Base-by-base conservation (phyloP, 2,329 filamentous ascomycete species). In the Aspergillus jensenii region DNA sequence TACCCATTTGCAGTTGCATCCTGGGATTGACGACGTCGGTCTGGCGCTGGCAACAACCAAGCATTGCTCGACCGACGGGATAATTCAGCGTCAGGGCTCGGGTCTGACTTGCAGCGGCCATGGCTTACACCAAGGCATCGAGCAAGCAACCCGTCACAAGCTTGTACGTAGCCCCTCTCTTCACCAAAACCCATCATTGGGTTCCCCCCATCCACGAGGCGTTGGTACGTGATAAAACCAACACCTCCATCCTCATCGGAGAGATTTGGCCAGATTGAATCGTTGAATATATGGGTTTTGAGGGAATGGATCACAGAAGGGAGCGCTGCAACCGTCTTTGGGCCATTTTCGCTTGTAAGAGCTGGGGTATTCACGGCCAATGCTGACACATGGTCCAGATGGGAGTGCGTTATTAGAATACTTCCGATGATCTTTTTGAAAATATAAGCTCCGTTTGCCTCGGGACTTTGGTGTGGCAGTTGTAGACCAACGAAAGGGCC, bases 251-350 rank as follows among this genome's bases (percentile, higher is more conserved):
- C 95, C 76, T 99, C 95, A 69, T 99, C 93, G 0, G 91, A 96
- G 40, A 99, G 78, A 66, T 99, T 99, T 0, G 95, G 95, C 95
- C 95, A 99, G 54, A 98, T 96, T 58, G 96, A 80, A 69, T 97
- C 96, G 76, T 99, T 99, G 80, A 99, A 99, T 59, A 99, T 91
- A 75, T 99, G 93, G 0, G 82, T 87, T 73, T 96, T 98, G 75
- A 99, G 88, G 0, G 93, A 93, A 46, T 91, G 84, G 52, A 99
- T 93, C n/a, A 93, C 96, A 27, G 87, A 88, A 0, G 93, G 91
- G 4, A 98, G 79, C 0, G 90, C 93, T 1, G 93, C 92, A 14
- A 99, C 80, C 23, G 89, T 86, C 75, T 98, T 99, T 0, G 92
- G 91, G 33, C 82, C 80, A 27, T 88, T 86, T 2, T 89, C 85